Conservation (phyloP, 768 basidiomycete species). For the Tylopilus sp. region DNA sequence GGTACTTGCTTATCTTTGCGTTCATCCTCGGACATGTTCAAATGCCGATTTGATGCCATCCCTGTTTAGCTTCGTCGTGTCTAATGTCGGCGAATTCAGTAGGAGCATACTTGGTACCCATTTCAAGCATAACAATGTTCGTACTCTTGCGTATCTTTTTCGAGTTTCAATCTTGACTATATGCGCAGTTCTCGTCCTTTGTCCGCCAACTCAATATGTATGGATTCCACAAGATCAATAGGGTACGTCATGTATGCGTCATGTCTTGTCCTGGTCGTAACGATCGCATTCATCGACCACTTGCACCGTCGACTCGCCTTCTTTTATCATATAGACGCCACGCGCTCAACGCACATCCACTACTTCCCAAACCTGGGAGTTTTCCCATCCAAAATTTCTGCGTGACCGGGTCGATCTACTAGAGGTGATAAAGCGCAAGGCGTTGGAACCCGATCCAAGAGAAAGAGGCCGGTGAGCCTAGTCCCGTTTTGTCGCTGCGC, state of each 20-base stretch:
- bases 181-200: conserved; percentile 81
- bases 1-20: conserved; percentile 27
- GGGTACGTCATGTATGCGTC: conserved; percentile 44
- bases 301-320: neutral
- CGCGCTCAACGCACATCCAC: conserved; percentile 79
- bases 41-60: neutral
- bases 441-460: conserved; percentile 73
- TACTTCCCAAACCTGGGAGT: conserved; percentile 85
- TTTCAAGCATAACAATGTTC: conserved; percentile 87
- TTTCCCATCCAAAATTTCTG: conserved; percentile 83
- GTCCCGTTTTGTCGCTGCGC: neutral
- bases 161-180: conserved; percentile 3
- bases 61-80: conserved; percentile 65
- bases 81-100: conserved; percentile 83
- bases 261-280: conserved; percentile 8
- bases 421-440: conserved; percentile 85
- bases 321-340: conserved; percentile 53
- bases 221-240: conserved; percentile 91
- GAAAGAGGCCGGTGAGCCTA: conserved; percentile 27
- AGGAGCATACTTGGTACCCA: conserved; percentile 80
- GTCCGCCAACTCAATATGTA: conserved; percentile 96
- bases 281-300: conserved; percentile 1
- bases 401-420: conserved; percentile 77
- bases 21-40: neutral
- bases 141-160: conserved; percentile 30